Evolutionary conservation across 169 alveolate species (phyloP).

Genomic region (Eimeria acervulina): DNA sequence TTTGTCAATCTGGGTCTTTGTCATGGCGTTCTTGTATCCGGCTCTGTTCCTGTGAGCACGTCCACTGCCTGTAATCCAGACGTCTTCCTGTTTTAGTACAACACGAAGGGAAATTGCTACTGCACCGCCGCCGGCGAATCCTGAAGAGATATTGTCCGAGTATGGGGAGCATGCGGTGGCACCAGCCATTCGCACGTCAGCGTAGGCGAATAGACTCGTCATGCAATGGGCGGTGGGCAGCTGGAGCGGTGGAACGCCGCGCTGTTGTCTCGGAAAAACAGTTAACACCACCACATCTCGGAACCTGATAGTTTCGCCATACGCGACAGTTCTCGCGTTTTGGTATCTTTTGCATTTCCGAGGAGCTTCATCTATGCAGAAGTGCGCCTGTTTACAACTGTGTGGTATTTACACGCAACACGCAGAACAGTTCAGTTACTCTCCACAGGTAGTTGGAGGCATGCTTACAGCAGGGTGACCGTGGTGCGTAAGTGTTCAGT

Average conservation of each 20-base stretch:
- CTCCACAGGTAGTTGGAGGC: no score
- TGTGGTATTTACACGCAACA: not conserved
- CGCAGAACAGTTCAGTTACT: not conserved
- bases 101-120: not conserved
- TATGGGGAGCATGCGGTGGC: not conserved
- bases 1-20: slow-evolving; percentile 77
- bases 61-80: not conserved
- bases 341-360: not conserved
- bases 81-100: not conserved
- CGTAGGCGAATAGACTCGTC: not conserved
- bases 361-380: not conserved
- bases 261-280: not conserved
- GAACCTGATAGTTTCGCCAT: not conserved
- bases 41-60: slow-evolving; percentile 64
- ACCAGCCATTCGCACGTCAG: not conserved
- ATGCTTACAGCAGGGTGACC: no score
- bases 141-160: not conserved
- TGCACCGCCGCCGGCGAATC: not conserved
- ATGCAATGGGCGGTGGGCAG: not conserved
- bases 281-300: not conserved
- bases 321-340: slow-evolving; percentile 43
- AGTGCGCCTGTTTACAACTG: not conserved
- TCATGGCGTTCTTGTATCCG: slow-evolving; percentile 83
- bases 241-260: not conserved
- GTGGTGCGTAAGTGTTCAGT: no score